These are phyloP conservation scores for Paracorniculantispora psalliotae DNA, from an alignment of 2,329 filamentous ascomycete genomes.

Conservation along the genomic window DNA sequence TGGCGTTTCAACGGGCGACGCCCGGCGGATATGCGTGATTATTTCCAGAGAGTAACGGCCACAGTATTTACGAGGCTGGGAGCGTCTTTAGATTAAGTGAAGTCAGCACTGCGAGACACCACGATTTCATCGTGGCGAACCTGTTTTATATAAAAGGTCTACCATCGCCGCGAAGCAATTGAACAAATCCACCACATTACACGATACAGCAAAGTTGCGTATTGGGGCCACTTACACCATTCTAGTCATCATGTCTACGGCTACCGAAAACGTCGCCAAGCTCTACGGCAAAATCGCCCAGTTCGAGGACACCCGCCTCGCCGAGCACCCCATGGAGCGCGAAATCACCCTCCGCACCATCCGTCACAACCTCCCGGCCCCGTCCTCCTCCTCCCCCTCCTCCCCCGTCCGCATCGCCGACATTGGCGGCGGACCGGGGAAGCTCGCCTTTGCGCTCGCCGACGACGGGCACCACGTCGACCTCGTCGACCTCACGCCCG, in stretches of 20 bases:
- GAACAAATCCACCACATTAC: not conserved
- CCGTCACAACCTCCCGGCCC: not conserved
- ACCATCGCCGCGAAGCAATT: not conserved
- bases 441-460: constrained; percentile 15
- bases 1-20: not conserved
- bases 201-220: not conserved
- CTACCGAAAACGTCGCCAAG: constrained; percentile 7
- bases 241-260: not conserved
- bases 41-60: not conserved
- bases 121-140: not conserved
- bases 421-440: constrained; percentile 16
- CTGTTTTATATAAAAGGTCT: not conserved
- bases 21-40: not conserved
- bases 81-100: too few relatives aligned
- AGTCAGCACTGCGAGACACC: too few relatives aligned
- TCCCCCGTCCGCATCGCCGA: constrained; percentile 8
- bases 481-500: constrained; percentile 16
- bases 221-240: not conserved
- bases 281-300: constrained; percentile 13
- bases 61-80: too few relatives aligned
- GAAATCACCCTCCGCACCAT: constrained; percentile 16
- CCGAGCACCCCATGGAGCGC: constrained; percentile 16
- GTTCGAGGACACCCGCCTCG: constrained; percentile 11
- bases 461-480: constrained; percentile 16
- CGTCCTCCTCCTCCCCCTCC: not conserved